Evolutionary conservation across 345 rosid genomes (phyloP).

Genomic region (Camelina sativa): DNA sequence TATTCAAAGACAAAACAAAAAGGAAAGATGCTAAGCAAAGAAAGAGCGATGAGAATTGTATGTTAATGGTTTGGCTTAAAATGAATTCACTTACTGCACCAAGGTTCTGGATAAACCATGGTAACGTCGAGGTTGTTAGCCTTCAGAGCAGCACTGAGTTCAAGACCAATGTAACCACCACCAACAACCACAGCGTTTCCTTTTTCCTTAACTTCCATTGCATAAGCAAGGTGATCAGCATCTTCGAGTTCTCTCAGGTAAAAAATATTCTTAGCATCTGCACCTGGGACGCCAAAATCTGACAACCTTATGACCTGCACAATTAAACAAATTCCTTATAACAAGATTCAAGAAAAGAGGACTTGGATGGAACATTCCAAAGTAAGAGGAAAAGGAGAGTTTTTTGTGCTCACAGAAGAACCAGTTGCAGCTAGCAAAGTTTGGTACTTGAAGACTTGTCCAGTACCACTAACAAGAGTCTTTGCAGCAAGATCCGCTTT

Average conservation of each 20-base stretch:
- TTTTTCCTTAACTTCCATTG: conserved; percentile 49
- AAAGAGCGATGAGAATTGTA: background rate
- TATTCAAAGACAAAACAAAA: conserved; percentile 59
- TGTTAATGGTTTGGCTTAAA: background rate
- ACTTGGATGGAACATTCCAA: background rate
- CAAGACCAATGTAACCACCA: conserved; percentile 97
- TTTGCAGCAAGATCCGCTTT: conserved; percentile 78
- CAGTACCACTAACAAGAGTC: conserved; percentile 68
- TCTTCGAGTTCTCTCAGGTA: conserved; percentile 41
- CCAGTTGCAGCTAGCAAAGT: conserved; percentile 85
- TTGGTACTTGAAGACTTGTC: conserved; percentile 68
- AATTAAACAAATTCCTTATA: background rate
- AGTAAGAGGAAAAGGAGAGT: background rate
- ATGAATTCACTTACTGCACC: conserved; percentile 46
- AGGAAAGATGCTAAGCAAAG: conserved; percentile 15
- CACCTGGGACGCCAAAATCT: conserved; percentile 47
- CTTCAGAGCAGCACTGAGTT: conserved; percentile 80
- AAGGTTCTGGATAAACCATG: conserved; percentile 67
- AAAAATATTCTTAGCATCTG: conserved; percentile 49
- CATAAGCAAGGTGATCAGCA: conserved; percentile 42
- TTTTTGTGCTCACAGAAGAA: conserved; percentile 47
- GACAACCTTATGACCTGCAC: conserved; percentile 56
- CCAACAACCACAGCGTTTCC: conserved; percentile 93
- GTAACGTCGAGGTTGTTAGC: conserved; percentile 73
- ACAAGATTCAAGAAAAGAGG: background rate